Evolutionary conservation across 2,329 filamentous ascomycete genomes (phyloP).

Genomic region (Emmonsiellopsis sp.): DNA sequence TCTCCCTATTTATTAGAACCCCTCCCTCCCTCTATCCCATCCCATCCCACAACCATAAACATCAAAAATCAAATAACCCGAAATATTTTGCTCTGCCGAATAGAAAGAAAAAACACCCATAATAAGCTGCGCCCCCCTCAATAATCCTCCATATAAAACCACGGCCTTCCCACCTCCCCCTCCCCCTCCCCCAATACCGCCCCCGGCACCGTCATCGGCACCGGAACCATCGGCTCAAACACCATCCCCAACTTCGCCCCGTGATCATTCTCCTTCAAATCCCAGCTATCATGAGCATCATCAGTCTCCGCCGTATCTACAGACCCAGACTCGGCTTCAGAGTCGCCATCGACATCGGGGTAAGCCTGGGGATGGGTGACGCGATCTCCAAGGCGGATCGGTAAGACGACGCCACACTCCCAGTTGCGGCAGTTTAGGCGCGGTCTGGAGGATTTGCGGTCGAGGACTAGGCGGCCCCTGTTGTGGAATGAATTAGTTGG

Average conservation of each 20-base stretch:
- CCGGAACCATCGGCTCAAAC: slow-evolving; percentile 32
- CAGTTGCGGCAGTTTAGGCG: slow-evolving; percentile 85
- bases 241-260: slow-evolving; percentile 18
- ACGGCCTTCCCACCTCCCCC: slow-evolving; percentile 13
- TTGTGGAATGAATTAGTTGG: neutral
- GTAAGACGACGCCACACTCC: slow-evolving; percentile 84
- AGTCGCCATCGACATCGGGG: too few species aligned
- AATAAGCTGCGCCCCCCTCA: neutral
- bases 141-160: slow-evolving; percentile 15
- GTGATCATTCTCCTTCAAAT: slow-evolving; percentile 19
- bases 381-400: slow-evolving; percentile 30
- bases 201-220: slow-evolving; percentile 35
- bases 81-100: too few species aligned
- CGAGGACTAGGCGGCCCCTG: slow-evolving; percentile 69
- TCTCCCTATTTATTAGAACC: too few species aligned
- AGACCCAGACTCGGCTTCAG: too few species aligned
- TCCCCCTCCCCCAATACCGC: slow-evolving; percentile 11
- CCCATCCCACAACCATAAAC: too few species aligned
- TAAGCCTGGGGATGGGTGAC: too few species aligned
- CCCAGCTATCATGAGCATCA: neutral
- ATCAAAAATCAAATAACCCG: too few species aligned
- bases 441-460: slow-evolving; percentile 54
- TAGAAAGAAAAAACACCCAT: too few species aligned
- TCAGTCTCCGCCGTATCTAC: too few species aligned
- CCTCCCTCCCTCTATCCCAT: too few species aligned